Base-by-base conservation (phyloP, 371 early-diverging fungal genomes). In the Entomophthora muscae region DNA sequence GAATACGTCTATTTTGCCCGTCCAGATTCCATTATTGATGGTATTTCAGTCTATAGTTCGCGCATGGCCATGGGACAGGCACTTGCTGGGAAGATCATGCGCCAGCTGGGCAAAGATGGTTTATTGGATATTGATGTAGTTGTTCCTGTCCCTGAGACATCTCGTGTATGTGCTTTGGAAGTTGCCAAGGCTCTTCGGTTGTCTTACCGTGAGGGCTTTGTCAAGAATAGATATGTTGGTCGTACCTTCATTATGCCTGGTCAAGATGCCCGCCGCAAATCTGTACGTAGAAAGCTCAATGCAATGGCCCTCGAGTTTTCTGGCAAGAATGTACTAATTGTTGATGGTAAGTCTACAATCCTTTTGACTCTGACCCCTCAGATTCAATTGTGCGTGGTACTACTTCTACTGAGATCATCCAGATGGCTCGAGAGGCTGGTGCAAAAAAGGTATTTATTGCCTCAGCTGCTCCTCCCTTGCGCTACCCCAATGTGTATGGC, bases 201-300 rank as follows among this genome's bases (percentile, higher is more conserved):
- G 58, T 73, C 82, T 28, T 98, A 91, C 71, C 88, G 98, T 64
- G 98, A 98, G 78, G 98, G 96, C 7, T 96, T 98, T 73, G 92
- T 94, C 75, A 96, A 96, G 82, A 98, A 98, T 80, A 77, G 96
- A 61, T 97, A 97, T 70, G 84, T 97, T 71, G 98, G 96, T 3
- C 82, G 98, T 66, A 95, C 98, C 7, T 97, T 97, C 69, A 97
- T 97, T 68, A 97, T 97, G 98, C 96, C 98, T 17, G 98, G 95
- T 13, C 98, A 97, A 73, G 83, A 91, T 72, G 81, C 73, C 71
- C 80, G 91, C 63, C 81, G 83, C 70, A 91, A 93, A 76, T 87
- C 85, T 65, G 98, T 98, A n/a, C 75, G 95, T 24, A 83, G 95
- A 69, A 98, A 98, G 76, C 81, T 98, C 70, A 96, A 95, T 67